A percentile compares a stretch with the other conserved stretches of the same genome.
Evolutionary conservation across 495 filamentous ascomycete genomes (phyloP).

Genomic region (Podospora sp.): DNA sequence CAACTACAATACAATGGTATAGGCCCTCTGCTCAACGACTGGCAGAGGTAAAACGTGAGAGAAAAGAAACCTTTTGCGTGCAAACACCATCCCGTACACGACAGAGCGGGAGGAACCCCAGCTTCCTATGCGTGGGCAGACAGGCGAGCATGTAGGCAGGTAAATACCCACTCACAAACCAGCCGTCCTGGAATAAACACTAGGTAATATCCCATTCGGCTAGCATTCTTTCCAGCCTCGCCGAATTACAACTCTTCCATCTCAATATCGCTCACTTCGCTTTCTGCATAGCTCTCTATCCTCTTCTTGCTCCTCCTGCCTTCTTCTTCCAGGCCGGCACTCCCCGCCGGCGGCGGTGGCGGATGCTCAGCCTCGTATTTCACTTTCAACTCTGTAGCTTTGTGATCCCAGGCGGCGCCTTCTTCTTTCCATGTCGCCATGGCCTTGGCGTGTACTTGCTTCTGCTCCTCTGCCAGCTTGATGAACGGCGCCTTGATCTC

Average conservation of each 20-base stretch:
- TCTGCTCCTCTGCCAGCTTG: slow-evolving; percentile 68
- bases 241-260: neutral
- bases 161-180: slow-evolving; percentile 5
- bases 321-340: neutral
- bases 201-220: too few relatives aligned
- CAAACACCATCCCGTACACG: neutral
- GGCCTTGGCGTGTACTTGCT: slow-evolving; percentile 60
- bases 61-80: neutral
- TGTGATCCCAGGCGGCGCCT: slow-evolving; percentile 70
- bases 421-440: slow-evolving; percentile 59
- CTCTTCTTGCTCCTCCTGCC: slow-evolving; percentile 32
- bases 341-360: slow-evolving; percentile 4
- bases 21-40: neutral
- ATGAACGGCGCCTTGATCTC: slow-evolving; percentile 75
- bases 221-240: neutral
- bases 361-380: slow-evolving; percentile 66
- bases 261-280: slow-evolving; percentile 35
- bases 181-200: neutral
- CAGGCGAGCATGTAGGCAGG: neutral
- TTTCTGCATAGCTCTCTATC: slow-evolving; percentile 47
- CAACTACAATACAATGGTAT: neutral
- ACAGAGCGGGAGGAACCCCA: neutral
- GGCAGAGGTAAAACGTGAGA: neutral
- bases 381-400: slow-evolving; percentile 59
- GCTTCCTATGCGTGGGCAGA: neutral